Conservation (phyloP, 495 filamentous ascomycete genomes). For the Podospora bellae-mahoneyi region DNA sequence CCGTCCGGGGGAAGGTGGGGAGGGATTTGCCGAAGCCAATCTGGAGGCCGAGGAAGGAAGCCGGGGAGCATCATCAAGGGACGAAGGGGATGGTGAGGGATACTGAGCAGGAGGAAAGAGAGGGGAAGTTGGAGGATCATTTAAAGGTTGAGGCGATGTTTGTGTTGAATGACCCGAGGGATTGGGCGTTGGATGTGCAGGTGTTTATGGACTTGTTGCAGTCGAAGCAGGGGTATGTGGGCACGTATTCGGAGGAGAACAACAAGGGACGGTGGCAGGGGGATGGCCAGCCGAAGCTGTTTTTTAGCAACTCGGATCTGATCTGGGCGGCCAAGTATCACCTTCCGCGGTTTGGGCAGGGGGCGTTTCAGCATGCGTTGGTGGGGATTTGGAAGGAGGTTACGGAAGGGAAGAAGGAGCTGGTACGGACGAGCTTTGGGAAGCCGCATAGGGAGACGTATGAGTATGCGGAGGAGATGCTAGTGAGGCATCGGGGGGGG, state of each 20-base stretch:
- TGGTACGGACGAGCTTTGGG: conserved; percentile 69
- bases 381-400: conserved; percentile 72
- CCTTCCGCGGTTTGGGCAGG: conserved; percentile 88
- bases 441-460: conserved; percentile 80
- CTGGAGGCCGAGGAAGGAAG: conserved; percentile 1
- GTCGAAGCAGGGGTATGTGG: conserved; percentile 67
- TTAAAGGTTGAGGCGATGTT: conserved; percentile 81
- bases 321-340: conserved; percentile 80
- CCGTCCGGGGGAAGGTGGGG: conserved; percentile 19
- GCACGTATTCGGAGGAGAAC: conserved; percentile 66
- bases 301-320: conserved; percentile 84
- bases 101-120: not conserved
- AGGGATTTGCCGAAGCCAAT: conserved; percentile 55
- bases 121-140: conserved; percentile 21
- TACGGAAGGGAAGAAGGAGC: conserved; percentile 56
- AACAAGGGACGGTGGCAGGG: conserved; percentile 66
- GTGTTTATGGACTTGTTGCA: conserved; percentile 77
- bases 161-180: conserved; percentile 86
- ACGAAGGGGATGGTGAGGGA: not conserved
- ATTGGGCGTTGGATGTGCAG: conserved; percentile 88
- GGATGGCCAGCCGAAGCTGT: conserved; percentile 75
- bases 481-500: conserved; percentile 49
- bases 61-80: no score
- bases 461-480: conserved; percentile 71
- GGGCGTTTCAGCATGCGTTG: conserved; percentile 80